Conservation (phyloP, 768 basidiomycete genomes). For the Dioszegia aurantiaca region DNA sequence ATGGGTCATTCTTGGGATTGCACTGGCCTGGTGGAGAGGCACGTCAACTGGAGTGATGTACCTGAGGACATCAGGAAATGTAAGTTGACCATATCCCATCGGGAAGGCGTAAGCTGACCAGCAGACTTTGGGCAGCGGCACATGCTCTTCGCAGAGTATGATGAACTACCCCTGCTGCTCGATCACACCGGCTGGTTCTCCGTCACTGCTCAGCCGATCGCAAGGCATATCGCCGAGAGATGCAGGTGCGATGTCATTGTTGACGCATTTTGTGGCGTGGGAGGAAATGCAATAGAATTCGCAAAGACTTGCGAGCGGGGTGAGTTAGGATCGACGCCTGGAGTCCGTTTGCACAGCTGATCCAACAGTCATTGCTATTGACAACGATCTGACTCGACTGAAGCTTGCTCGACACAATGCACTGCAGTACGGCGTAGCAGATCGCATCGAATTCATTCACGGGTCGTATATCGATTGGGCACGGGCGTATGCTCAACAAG, state of each 20-base stretch:
- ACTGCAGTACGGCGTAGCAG: slow-evolving; percentile 84
- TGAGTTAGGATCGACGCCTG: slow-evolving; percentile 52
- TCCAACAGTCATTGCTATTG: slow-evolving; percentile 88
- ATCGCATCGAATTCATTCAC: slow-evolving; percentile 90
- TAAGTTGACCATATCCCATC: slow-evolving; percentile 53
- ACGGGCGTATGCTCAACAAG: slow-evolving; percentile 51
- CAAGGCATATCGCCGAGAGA: slow-evolving; percentile 84
- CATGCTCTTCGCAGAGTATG: slow-evolving; percentile 71
- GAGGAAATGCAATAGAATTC: slow-evolving; percentile 95
- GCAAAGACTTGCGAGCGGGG: slow-evolving; percentile 93
- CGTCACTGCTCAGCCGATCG: slow-evolving; percentile 90
- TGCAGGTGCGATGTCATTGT: slow-evolving; percentile 56
- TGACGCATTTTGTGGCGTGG: slow-evolving; percentile 96
- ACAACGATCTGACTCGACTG: slow-evolving; percentile 77
- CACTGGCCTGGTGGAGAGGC: slow-evolving; percentile 70
- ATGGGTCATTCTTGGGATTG: slow-evolving; percentile 59
- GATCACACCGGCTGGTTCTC: slow-evolving; percentile 99
- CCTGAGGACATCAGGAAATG: slow-evolving; percentile 80
- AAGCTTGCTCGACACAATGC: slow-evolving; percentile 92
- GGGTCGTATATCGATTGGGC: slow-evolving; percentile 82
- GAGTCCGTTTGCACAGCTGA: neutral
- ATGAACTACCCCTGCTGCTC: slow-evolving; percentile 75
- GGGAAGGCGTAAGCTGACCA: neutral
- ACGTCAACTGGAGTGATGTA: slow-evolving; percentile 64
- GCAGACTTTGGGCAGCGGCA: slow-evolving; percentile 82